Evolutionary conservation across 306 rosid species (phyloP).

Genomic region (Prunus mume): DNA sequence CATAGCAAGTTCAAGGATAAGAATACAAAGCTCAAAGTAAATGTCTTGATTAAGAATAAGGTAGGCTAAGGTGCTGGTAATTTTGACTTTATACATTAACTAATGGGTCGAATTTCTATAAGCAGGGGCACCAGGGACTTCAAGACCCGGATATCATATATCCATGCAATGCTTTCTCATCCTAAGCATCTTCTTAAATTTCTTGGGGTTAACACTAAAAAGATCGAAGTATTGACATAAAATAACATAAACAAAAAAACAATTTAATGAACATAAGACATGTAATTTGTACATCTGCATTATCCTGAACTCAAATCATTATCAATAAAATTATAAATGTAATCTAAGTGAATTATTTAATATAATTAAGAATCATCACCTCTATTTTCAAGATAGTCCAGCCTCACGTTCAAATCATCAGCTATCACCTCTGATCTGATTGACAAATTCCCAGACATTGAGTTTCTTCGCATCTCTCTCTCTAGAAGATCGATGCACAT

Average conservation of each 20-base stretch:
- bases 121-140: too few relatives aligned
- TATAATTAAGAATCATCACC: constrained; percentile 45
- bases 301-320: background rate
- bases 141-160: too few relatives aligned
- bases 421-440: constrained; percentile 40
- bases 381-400: constrained; percentile 76
- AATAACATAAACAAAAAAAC: too few relatives aligned
- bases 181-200: too few relatives aligned
- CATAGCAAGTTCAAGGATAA: constrained; percentile 44
- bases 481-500: constrained; percentile 81
- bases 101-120: too few relatives aligned
- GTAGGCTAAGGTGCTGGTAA: background rate
- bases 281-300: background rate
- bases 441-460: constrained; percentile 41
- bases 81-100: background rate
- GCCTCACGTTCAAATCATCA: constrained; percentile 60
- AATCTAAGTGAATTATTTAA: background rate
- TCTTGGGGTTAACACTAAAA: too few relatives aligned
- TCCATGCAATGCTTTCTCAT: too few relatives aligned
- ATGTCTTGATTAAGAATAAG: background rate
- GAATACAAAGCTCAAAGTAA: background rate
- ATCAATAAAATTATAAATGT: background rate
- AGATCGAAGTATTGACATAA: too few relatives aligned
- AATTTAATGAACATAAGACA: too few relatives aligned
- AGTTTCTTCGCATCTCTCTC: constrained; percentile 75